These are phyloP conservation scores for Coccomyxa subellipsoidea DNA, from an alignment of 163 green algal genomes.

Conservation along the genomic window DNA sequence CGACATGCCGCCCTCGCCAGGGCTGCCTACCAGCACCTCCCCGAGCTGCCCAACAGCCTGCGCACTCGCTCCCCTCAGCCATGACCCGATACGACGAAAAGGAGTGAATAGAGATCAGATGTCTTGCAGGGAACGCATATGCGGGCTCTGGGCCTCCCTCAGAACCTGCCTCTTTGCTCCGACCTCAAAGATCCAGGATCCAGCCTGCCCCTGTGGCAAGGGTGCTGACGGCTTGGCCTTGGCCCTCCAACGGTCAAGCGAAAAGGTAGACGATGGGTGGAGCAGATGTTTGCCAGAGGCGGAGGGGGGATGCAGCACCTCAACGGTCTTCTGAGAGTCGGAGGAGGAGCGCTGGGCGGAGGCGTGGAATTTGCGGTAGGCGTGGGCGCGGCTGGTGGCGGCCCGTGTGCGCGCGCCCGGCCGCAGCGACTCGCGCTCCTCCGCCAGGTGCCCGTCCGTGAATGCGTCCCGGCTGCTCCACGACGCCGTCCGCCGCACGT, in stretches of 20 bases:
- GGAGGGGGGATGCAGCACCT: neutral
- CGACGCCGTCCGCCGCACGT: constrained; percentile 25
- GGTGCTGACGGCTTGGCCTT: no score
- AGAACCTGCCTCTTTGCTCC: no score
- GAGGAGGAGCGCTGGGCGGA: neutral
- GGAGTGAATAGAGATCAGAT: no score
- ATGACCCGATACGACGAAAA: no score
- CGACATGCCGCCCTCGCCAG: neutral
- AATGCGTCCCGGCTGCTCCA: constrained; percentile 32
- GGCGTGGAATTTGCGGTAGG: constrained; percentile 10
- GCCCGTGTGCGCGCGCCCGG: neutral
- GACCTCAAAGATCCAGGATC: no score
- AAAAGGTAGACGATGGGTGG: no score
- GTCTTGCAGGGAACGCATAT: no score
- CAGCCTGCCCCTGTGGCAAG: no score
- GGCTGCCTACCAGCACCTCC: neutral
- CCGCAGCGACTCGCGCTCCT: neutral
- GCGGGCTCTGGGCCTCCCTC: no score
- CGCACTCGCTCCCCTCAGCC: no score
- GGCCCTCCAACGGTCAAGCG: no score
- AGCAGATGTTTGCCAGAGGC: neutral
- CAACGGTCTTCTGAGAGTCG: neutral
- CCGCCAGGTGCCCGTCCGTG: constrained; percentile 29
- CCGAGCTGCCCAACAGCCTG: neutral
- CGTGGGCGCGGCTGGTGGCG: constrained; percentile 9